Evolutionary conservation across 2,329 filamentous ascomycete genomes (phyloP).

Genomic region (Venturia aucupariae): DNA sequence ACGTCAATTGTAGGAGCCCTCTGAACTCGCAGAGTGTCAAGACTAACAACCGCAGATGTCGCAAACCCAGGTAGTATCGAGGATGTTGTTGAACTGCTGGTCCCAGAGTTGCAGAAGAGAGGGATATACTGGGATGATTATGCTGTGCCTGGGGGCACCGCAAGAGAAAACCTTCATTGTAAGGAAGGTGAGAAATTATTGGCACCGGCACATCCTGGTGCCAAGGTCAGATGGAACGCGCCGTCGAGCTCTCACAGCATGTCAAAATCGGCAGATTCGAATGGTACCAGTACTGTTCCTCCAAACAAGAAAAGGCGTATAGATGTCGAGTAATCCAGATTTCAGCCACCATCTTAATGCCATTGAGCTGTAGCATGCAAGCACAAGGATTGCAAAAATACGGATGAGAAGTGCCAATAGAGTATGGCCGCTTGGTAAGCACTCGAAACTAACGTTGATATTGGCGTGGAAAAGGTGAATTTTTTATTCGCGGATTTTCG

Average conservation of each 20-base stretch:
- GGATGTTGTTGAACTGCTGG: constrained; percentile 20
- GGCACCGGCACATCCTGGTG: not conserved
- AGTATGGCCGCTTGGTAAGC: no score
- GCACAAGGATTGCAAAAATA: no score
- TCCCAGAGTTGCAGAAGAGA: constrained; percentile 21
- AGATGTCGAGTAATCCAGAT: not conserved
- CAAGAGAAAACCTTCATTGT: constrained; percentile 47
- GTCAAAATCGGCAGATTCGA: not conserved
- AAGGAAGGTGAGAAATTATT: constrained; percentile 29
- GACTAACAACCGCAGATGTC: constrained; percentile 12
- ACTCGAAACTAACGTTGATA: no score
- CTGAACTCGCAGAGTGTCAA: no score
- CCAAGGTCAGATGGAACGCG: not conserved
- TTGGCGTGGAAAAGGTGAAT: no score
- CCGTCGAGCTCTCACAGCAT: not conserved
- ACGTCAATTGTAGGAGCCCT: not conserved
- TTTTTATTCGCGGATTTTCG: no score
- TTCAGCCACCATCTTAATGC: no score
- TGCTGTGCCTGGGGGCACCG: constrained; percentile 43
- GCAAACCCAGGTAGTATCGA: constrained; percentile 20
- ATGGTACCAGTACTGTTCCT: not conserved
- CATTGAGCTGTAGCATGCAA: no score
- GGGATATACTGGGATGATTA: constrained; percentile 31
- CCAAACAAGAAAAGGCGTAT: not conserved
- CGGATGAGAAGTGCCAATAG: no score